Evolutionary conservation across 148 eudicot species (phyloP), one percentile per base, ranked within the genome.

Genomic region (Spergularia bocconei): DNA sequence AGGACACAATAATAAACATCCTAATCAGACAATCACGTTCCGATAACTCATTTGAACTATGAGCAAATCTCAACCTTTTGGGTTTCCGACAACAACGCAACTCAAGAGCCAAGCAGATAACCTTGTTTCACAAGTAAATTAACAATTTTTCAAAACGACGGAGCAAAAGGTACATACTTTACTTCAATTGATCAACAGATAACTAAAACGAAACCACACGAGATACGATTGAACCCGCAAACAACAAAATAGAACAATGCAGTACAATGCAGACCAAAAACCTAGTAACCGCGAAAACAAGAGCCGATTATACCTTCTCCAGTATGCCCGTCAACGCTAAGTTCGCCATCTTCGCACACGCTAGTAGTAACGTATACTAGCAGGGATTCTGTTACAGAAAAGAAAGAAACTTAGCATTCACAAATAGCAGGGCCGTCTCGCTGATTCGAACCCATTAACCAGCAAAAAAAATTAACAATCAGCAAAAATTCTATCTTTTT

Each of bases 291-390:
- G 7, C 20, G n/a, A 61, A 64, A 68, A 55, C 44, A 59, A 63
- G 51, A 51, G 21, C 9, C 63, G 11, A 51, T 67, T 57, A 84
- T 86, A 90, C 98, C 98, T 92, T 92, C 79, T 95, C 98, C 54
- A 95, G 84, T 78, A 95, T 95, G 60, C 87, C 87, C 39, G 91
- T 84, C 75, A 95, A 81, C 66, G 86, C 79, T 73, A 90, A 65
- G 80, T 82, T 90, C 51, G 97, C 88, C 98, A 95, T 91, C 73
- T 81, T 74, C 74, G 75, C 48, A 13, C 15, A 50, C 38, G 7
- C 59, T 6, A 56, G 11, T 52, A 16, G 61, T 77, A 63, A 56
- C 59, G 33, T 62, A 17, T 61, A 82, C 61, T 16, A 61, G 59
- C 15, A 19, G 16, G 61, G 13, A 72, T 41, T 68, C 84, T 77